Percentiles rank a stretch among this genome's conserved stretches.
phyloP scores from a whole-genome alignment of 345 rosid species.

The Citrus glauca region DNA sequence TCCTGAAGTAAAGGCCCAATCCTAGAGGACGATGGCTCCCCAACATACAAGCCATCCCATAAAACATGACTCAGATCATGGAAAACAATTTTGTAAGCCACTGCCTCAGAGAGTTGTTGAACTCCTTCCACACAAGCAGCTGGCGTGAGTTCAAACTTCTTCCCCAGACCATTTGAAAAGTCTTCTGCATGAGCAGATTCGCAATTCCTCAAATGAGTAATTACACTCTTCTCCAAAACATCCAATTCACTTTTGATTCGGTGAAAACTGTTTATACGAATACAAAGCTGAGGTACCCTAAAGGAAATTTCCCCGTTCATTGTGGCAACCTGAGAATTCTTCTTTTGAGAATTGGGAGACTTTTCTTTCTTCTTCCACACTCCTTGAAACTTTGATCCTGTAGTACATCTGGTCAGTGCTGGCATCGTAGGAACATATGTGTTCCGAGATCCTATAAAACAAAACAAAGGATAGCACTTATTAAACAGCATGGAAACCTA shows the following conservation, averaged over 20 bases:
- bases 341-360: constrained; percentile 57
- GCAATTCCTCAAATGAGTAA: constrained; percentile 89
- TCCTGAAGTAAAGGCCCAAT: constrained; percentile 74
- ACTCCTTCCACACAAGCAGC: constrained; percentile 83
- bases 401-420: constrained; percentile 79
- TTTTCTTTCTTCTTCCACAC: constrained; percentile 96
- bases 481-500: constrained; percentile 17
- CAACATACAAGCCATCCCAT: constrained; percentile 91
- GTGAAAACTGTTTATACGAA: constrained; percentile 79
- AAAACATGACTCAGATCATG: constrained; percentile 75
- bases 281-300: constrained; percentile 71
- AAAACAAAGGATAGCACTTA: constrained; percentile 17
- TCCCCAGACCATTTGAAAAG: constrained; percentile 73
- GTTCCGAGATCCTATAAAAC: constrained; percentile 58
- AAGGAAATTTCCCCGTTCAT: constrained; percentile 61
- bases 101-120: constrained; percentile 82
- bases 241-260: constrained; percentile 71
- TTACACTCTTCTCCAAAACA: constrained; percentile 70
- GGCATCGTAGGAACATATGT: constrained; percentile 92
- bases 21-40: constrained; percentile 69
- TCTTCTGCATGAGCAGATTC: constrained; percentile 87
- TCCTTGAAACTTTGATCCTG: constrained; percentile 82
- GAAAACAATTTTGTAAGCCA: constrained; percentile 75
- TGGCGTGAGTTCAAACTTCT: constrained; percentile 84
- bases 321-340: constrained; percentile 68